These are phyloP conservation scores for Cunninghamia lanceolata DNA, from an alignment of 75 land plant genomes.

Conservation along the genomic window DNA sequence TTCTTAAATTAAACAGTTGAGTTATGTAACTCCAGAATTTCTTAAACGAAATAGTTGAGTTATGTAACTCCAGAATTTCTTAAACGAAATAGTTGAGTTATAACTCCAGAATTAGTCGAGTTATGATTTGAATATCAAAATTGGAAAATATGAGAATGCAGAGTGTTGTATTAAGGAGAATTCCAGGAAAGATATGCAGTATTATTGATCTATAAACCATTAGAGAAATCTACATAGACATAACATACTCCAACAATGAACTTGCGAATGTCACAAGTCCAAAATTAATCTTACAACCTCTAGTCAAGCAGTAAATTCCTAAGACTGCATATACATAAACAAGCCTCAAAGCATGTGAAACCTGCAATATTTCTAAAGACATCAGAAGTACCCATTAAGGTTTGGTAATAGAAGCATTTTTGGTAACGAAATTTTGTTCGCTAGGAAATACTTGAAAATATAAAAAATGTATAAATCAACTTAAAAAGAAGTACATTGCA, in stretches of 20 bases:
- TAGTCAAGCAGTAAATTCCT: neutral
- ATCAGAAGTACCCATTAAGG: neutral
- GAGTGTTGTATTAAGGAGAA: neutral
- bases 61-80: neutral
- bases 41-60: neutral
- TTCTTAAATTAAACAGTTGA: neutral
- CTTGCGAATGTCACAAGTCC: neutral
- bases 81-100: too few relatives aligned
- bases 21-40: neutral
- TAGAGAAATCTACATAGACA: neutral
- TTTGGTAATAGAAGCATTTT: neutral
- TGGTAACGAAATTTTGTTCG: neutral
- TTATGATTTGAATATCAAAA: neutral
- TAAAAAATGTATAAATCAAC: neutral
- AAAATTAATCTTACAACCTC: neutral
- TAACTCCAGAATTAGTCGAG: too few relatives aligned
- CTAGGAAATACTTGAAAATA: neutral
- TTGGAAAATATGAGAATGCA: neutral
- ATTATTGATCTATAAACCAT: neutral
- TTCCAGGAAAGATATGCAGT: neutral
- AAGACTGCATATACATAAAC: neutral
- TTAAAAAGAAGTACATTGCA: neutral
- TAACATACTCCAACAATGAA: neutral
- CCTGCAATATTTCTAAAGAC: neutral
- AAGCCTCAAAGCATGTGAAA: neutral